These are phyloP conservation scores for Candida schatavii DNA, from an alignment of 805 yeast species.

Conservation along the genomic window DNA sequence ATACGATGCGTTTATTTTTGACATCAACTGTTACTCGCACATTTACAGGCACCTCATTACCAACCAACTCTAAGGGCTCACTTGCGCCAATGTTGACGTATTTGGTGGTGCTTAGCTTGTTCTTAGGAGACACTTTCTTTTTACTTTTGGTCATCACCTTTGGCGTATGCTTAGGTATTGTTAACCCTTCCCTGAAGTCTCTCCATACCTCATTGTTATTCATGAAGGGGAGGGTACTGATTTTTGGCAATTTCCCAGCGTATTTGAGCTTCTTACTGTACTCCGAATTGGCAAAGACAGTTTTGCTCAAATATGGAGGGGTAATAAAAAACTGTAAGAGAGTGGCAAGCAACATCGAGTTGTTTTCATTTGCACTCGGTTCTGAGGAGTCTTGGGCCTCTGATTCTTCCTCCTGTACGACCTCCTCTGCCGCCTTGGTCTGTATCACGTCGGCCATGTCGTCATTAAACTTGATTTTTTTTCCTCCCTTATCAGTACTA, in stretches of 20 bases:
- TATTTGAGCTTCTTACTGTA: slow-evolving; percentile 48
- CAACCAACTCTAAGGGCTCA: slow-evolving; percentile 53
- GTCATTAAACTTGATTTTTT: slow-evolving; percentile 30
- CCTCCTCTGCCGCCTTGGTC: slow-evolving; percentile 14
- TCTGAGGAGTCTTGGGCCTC: slow-evolving; percentile 14
- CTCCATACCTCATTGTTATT: slow-evolving; percentile 35
- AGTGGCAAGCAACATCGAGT: slow-evolving; percentile 58
- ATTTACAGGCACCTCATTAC: slow-evolving; percentile 61
- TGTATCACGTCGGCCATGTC: slow-evolving; percentile 26
- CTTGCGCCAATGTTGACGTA: slow-evolving; percentile 74
- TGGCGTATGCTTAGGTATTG: slow-evolving; percentile 43
- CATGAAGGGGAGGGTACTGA: slow-evolving; percentile 77
- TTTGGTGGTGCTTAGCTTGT: slow-evolving; percentile 56
- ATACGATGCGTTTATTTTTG: slow-evolving; percentile 57
- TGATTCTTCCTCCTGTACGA: slow-evolving; percentile 14
- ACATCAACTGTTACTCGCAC: slow-evolving; percentile 81
- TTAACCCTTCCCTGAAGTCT: slow-evolving; percentile 61
- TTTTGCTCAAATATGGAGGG: slow-evolving; percentile 73
- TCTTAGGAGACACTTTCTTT: slow-evolving; percentile 37
- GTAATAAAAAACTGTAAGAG: slow-evolving; percentile 79
- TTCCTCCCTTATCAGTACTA: slow-evolving; percentile 21
- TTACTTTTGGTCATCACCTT: slow-evolving; percentile 32
- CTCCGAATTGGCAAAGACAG: slow-evolving; percentile 51
- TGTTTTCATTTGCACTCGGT: slow-evolving; percentile 15
- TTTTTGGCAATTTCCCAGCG: slow-evolving; percentile 69